Evolutionary conservation across 495 filamentous ascomycete species (phyloP).

Genomic region (Aspergillus coremiiformis): DNA sequence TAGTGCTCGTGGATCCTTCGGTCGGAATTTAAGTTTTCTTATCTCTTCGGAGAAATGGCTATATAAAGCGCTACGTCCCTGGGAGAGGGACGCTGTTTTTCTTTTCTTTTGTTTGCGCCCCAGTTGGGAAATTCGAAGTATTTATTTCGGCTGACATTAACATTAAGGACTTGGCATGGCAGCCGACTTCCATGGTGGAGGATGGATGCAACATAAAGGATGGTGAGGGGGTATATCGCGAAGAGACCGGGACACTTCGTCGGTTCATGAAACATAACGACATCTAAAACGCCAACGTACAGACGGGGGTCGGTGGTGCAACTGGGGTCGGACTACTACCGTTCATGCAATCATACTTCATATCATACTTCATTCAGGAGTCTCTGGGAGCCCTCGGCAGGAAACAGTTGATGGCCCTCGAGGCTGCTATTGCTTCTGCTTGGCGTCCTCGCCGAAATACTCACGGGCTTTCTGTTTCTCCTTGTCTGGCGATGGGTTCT

Average conservation of each 20-base stretch:
- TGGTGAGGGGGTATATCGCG: background rate
- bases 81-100: background rate
- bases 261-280: background rate
- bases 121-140: no score
- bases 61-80: background rate
- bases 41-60: background rate
- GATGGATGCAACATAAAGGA: background rate
- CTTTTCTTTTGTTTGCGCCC: background rate
- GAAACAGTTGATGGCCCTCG: background rate
- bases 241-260: background rate
- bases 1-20: background rate
- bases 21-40: background rate
- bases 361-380: background rate
- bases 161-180: background rate
- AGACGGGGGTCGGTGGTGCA: no score
- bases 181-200: background rate
- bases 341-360: background rate
- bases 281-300: background rate
- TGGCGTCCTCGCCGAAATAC: background rate
- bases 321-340: background rate
- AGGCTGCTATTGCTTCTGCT: background rate
- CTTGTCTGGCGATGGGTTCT: background rate
- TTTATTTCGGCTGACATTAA: no score
- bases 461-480: background rate
- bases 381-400: background rate